Evolutionary conservation across 1,139 yeast species (phyloP), one percentile per base, ranked within the genome.

Genomic region (Hyphopichia fennica): DNA sequence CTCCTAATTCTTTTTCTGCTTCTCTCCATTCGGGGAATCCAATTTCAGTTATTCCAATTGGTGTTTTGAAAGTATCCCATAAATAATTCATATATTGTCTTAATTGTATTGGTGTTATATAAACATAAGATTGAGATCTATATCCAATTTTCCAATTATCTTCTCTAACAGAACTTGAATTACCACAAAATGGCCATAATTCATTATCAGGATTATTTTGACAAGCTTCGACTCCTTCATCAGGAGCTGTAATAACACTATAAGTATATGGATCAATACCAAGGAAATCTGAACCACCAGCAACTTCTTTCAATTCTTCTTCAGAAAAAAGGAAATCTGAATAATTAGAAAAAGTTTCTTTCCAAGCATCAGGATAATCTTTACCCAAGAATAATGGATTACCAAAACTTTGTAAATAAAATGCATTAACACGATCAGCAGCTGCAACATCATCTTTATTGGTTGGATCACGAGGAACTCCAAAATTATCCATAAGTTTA

Each of bases 211-310:
- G n/a, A 35, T 57, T 48, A 22, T 43, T 43, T 35, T 46, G 54
- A 42, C 63, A 48, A 10, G 52, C 49, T 28, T 49, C 52, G 38
- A 54, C 41, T 39, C 62, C 52, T 30, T 54, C 53, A 31, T 48
- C 47, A 14, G 64, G 58, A 10, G 60, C 55, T 19, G 53, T 47
- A n/a, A 50, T 46, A 11, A 50, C 44, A n/a, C 45, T 45, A 28
- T 63, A 61, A n/a, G 69, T 63, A 46, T 67, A 67, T 13, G 65
- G 62, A 41, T 67, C 71, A 51, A 67, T 54, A 23, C 71, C 70
- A 36, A 63, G 60, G 51, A 62, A 67, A 41, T 67, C 72, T 5
- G 59, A 41, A 1, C 63, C 54, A 15, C 53, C 54, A 5, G 52
- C 43, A 22, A 64, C 52, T 15, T 49, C 44, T 23, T 42, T 17